Conservation (phyloP, 2,329 filamentous ascomycete genomes). For the Chalara sp. region DNA sequence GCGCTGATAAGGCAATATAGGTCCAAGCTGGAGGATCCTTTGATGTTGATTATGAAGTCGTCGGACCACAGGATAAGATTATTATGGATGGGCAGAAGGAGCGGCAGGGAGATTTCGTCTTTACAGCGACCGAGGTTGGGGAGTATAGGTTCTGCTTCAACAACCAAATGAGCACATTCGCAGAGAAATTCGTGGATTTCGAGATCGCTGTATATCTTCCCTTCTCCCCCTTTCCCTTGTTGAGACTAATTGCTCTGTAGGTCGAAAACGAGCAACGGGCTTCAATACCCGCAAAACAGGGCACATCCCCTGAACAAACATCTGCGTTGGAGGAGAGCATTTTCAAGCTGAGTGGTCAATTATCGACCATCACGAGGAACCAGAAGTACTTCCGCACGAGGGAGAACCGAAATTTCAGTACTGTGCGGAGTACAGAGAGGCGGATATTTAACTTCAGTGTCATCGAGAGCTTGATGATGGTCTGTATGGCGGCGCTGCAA, state of each 20-base stretch:
- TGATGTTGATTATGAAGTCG: constrained; percentile 89
- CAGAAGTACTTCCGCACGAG: constrained; percentile 99
- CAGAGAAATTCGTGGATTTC: constrained; percentile 96
- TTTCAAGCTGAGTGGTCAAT: constrained; percentile 85
- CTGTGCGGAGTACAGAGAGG: constrained; percentile 89
- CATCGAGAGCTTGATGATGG: constrained; percentile 84
- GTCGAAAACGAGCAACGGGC: constrained; percentile 86
- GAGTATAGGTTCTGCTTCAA: constrained; percentile 98
- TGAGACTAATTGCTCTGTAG: constrained; percentile 36
- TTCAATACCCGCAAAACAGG: constrained; percentile 80
- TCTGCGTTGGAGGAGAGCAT: constrained; percentile 86
- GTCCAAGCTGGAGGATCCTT: constrained; percentile 98
- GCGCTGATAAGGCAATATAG: constrained; percentile 36
- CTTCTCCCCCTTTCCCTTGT: neutral
- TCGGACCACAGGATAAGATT: constrained; percentile 71
- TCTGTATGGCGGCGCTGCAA: constrained; percentile 92
- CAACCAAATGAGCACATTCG: constrained; percentile 96
- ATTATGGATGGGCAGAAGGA: constrained; percentile 85
- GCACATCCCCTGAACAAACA: constrained; percentile 83
- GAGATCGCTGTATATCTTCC: constrained; percentile 73
- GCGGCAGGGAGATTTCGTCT: constrained; percentile 95
- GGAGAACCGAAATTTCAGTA: constrained; percentile 98
- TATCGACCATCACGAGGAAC: constrained; percentile 91
- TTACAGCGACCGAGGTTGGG: constrained; percentile 79
- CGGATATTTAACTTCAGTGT: constrained; percentile 97